Evolutionary conservation across 108 stramenopile species (phyloP).

Genomic region (Cyclostephanos tholiformis): DNA sequence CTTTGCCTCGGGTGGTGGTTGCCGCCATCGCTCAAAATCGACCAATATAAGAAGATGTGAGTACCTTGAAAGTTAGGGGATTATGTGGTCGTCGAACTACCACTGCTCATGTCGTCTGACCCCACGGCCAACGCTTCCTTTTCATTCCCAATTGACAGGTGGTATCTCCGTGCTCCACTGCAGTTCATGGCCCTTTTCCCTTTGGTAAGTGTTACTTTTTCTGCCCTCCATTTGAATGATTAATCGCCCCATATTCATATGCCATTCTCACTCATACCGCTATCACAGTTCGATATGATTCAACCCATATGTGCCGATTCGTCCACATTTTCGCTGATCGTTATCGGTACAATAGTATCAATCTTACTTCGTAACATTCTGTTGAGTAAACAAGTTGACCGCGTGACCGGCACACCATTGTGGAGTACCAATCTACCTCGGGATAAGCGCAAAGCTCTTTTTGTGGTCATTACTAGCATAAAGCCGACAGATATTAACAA

Average conservation of each 20-base stretch:
- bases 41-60: conserved; percentile 32
- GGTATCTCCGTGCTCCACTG: conserved; percentile 32
- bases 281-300: conserved; percentile 29
- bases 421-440: conserved; percentile 34
- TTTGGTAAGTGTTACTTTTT: conserved; percentile 13
- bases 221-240: not conserved
- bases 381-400: conserved; percentile 42
- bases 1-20: conserved; percentile 51
- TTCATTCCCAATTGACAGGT: not conserved
- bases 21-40: conserved; percentile 36
- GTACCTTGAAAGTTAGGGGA: not conserved
- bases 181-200: conserved; percentile 42
- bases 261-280: not conserved
- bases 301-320: conserved; percentile 19
- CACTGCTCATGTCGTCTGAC: not conserved
- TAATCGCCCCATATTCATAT: not conserved
- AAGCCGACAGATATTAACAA: conserved; percentile 43
- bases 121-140: not conserved
- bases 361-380: conserved; percentile 27
- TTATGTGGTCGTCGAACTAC: not conserved
- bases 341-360: conserved; percentile 2
- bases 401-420: conserved; percentile 35
- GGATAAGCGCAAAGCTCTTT: conserved; percentile 46
- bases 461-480: conserved; percentile 29
- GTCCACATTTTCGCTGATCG: conserved; percentile 20